These are phyloP conservation scores for Coemansia guatemalensis DNA, from an alignment of 192 early-diverging fungal genomes.

Conservation along the genomic window DNA sequence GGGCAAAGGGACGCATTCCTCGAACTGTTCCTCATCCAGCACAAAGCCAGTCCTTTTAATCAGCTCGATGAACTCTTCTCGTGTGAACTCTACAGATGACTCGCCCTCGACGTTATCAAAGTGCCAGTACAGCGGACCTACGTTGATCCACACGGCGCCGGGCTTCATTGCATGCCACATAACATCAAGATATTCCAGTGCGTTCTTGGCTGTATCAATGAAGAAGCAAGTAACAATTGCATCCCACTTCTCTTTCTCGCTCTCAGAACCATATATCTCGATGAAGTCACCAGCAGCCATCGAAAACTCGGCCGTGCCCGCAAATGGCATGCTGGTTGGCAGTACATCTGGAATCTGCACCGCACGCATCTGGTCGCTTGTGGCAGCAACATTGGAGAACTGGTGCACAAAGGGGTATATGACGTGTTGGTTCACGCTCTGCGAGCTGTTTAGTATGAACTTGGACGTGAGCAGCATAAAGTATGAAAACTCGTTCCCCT, in stretches of 20 bases:
- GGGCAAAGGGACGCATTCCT: slow-evolving; percentile 60
- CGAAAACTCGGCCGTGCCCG: slow-evolving; percentile 71
- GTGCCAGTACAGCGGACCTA: slow-evolving; percentile 90
- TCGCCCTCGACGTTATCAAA: slow-evolving; percentile 85
- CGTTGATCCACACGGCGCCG: slow-evolving; percentile 82
- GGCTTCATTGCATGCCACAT: slow-evolving; percentile 76
- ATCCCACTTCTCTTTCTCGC: slow-evolving; percentile 77
- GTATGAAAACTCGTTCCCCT: slow-evolving; percentile 96
- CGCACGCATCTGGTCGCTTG: slow-evolving; percentile 62
- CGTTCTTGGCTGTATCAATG: slow-evolving; percentile 95
- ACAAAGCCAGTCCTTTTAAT: slow-evolving; percentile 67
- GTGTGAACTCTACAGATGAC: slow-evolving; percentile 81
- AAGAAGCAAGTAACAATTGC: slow-evolving; percentile 95
- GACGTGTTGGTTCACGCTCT: slow-evolving; percentile 56
- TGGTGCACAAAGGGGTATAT: slow-evolving; percentile 93
- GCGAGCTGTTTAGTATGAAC: slow-evolving; percentile 87
- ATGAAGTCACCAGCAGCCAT: slow-evolving; percentile 98
- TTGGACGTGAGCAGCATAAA: slow-evolving; percentile 95
- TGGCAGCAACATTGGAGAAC: slow-evolving; percentile 74
- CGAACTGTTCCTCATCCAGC: slow-evolving; percentile 60
- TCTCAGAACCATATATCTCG: slow-evolving; percentile 76
- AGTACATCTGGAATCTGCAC: slow-evolving; percentile 84
- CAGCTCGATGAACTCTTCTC: slow-evolving; percentile 75
- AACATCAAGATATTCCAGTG: slow-evolving; percentile 82
- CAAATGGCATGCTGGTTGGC: slow-evolving; percentile 52